Conservation (phyloP, 2,329 filamentous ascomycete species). For the Sarocladium strictum region DNA sequence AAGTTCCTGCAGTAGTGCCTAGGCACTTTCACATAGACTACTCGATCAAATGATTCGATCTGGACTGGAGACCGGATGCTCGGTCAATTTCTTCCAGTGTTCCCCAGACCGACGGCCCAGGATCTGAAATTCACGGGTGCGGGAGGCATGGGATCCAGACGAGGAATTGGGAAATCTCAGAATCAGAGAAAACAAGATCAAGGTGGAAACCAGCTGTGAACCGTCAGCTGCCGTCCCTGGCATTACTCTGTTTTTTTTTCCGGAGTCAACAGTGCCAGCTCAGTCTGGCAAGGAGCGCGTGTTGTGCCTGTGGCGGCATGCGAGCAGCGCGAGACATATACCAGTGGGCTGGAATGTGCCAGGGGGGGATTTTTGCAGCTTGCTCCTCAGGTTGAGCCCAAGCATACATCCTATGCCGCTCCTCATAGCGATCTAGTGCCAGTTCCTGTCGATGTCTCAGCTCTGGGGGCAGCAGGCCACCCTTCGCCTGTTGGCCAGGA, state of each 20-base stretch:
- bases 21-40: not conserved
- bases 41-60: not conserved
- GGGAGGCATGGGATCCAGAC: not conserved
- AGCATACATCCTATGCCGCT: not conserved
- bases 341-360: not conserved
- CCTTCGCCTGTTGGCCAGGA: not conserved
- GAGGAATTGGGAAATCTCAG: not conserved
- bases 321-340: not conserved
- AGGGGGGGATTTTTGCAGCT: not conserved
- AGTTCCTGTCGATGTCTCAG: slow-evolving; percentile 10
- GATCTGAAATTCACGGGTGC: not conserved
- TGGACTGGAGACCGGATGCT: not conserved
- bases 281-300: not conserved
- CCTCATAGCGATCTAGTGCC: not conserved
- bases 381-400: not conserved
- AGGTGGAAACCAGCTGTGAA: not conserved
- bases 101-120: not conserved
- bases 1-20: not conserved
- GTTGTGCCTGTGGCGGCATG: not conserved
- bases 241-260: not conserved
- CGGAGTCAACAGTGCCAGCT: not conserved
- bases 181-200: not conserved
- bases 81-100: not conserved
- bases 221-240: not conserved
- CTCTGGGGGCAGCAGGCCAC: not conserved